These are phyloP conservation scores for Geoglossum cookeanum DNA, from an alignment of 2,329 filamentous ascomycete species.

Conservation along the genomic window DNA sequence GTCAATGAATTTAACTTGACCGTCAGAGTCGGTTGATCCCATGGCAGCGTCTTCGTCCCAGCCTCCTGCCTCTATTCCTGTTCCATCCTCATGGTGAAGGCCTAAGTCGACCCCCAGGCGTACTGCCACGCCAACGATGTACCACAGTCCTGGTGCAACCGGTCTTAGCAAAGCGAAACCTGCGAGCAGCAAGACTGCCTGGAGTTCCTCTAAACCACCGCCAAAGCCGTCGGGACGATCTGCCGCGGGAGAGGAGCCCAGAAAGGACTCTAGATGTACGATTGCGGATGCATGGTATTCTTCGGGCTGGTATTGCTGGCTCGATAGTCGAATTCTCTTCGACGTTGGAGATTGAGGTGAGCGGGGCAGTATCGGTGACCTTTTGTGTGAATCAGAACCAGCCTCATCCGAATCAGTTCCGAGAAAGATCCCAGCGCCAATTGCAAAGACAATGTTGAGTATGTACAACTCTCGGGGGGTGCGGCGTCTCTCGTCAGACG, in stretches of 20 bases:
- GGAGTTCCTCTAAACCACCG: slow-evolving; percentile 81
- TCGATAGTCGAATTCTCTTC: slow-evolving; percentile 34
- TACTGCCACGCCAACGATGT: slow-evolving; percentile 87
- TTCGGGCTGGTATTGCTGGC: slow-evolving; percentile 58
- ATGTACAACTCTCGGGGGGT: slow-evolving; percentile 75
- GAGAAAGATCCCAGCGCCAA: slow-evolving; percentile 83
- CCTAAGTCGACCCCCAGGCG: slow-evolving; percentile 81
- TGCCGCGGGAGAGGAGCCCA: slow-evolving; percentile 42
- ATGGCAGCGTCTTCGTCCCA: slow-evolving; percentile 26
- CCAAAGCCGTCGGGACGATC: slow-evolving; percentile 46
- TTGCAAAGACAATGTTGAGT: slow-evolving; percentile 93
- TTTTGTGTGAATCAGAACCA: slow-evolving; percentile 2
- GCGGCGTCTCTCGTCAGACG: slow-evolving; percentile 42
- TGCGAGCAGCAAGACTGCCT: slow-evolving; percentile 78
- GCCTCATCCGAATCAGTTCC: slow-evolving; percentile 22
- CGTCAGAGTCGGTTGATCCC: slow-evolving; percentile 12
- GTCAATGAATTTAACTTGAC: slow-evolving; percentile 18
- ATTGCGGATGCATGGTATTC: slow-evolving; percentile 94
- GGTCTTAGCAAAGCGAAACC: slow-evolving; percentile 82
- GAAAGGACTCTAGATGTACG: slow-evolving; percentile 71
- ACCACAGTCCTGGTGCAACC: slow-evolving; percentile 87
- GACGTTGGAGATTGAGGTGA: slow-evolving; percentile 15
- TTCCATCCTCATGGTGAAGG: slow-evolving; percentile 79
- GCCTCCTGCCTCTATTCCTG: slow-evolving; percentile 39
- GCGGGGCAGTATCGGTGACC: neutral